Evolutionary conservation across 1,139 yeast genomes (phyloP), one percentile per base, ranked within the genome.

Genomic region (Geotrichum australiense): DNA sequence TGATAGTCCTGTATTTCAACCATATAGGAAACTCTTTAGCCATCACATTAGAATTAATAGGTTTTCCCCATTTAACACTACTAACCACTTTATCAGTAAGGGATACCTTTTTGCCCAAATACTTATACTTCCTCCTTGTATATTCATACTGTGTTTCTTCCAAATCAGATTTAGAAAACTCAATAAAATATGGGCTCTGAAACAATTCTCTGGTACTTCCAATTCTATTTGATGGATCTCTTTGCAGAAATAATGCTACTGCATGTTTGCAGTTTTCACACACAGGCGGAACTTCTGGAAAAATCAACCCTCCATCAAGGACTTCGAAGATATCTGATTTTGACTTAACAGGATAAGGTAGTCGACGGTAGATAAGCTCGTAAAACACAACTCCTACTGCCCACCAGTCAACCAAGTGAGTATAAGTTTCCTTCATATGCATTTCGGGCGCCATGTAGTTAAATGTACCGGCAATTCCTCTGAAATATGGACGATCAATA

Each of bases 391-490:
- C 94, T 18, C 96, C 96, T 35, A 87, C 61, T 1, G 94, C 81
- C 96, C 96, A 87, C 35, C 87, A 73, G 59, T 89, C 96, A 60
- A 94, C 89, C 57, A 81, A 84, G 35, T 94, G 93, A 93, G 0
- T 84, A 77, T 56, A 82, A 83, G 2, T 94, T 94, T 2, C 93
- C 62, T 87, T 95, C 37, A 73, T 62, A 26, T 87, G 69, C 4
- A 87, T 91, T 59, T 87, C 96, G 0, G 96, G 96, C 0, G 96
- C 96, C 5, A 94, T 95, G 58, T 87, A 87, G 2, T 96, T 95
- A 62, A 86, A 78, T 1, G 94, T 81, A 0, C 96, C 96, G 0
- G 96, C 96, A 35, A 84, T 78, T 89, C 29, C 78, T 69, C 0
- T 94, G 94, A 1, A 87, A 80, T 16, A 84, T 64, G 70, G 37